Conservation (phyloP, 148 eudicot genomes). For the Rhododendron henanense region DNA sequence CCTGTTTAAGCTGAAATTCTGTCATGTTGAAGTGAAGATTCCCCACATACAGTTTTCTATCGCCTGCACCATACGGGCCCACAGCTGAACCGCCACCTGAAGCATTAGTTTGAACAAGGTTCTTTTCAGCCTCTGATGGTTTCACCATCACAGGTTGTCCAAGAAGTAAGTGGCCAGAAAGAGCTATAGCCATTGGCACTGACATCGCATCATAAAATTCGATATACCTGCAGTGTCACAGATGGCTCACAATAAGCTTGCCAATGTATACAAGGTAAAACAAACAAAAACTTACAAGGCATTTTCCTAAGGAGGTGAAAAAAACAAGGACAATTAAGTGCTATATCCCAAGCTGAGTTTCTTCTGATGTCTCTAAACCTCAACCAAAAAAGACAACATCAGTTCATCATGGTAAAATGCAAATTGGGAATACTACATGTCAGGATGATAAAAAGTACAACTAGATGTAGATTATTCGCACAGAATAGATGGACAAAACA, state of each 20-base stretch:
- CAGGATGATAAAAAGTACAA: not conserved
- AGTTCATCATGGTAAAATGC: constrained; percentile 14
- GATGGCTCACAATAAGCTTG: constrained; percentile 17
- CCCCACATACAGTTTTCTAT: constrained; percentile 93
- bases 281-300: constrained; percentile 35
- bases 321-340: constrained; percentile 34
- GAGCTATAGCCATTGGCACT: constrained; percentile 97
- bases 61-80: constrained; percentile 90
- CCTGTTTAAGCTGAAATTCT: constrained; percentile 67
- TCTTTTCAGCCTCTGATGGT: constrained; percentile 99
- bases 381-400: constrained; percentile 32
- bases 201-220: constrained; percentile 93
- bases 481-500: not conserved
- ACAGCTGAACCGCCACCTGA: constrained; percentile 54
- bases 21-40: constrained; percentile 97
- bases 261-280: constrained; percentile 7
- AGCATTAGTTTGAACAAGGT: constrained; percentile 90
- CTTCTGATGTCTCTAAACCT: constrained; percentile 41
- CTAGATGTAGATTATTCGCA: not conserved
- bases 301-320: constrained; percentile 26
- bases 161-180: constrained; percentile 81
- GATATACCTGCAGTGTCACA: constrained; percentile 62
- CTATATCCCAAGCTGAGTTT: constrained; percentile 39
- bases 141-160: constrained; percentile 99
- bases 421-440: not conserved